Base-by-base conservation (phyloP, 2,329 filamentous ascomycete species). In the Sclerotinia subarctica region DNA sequence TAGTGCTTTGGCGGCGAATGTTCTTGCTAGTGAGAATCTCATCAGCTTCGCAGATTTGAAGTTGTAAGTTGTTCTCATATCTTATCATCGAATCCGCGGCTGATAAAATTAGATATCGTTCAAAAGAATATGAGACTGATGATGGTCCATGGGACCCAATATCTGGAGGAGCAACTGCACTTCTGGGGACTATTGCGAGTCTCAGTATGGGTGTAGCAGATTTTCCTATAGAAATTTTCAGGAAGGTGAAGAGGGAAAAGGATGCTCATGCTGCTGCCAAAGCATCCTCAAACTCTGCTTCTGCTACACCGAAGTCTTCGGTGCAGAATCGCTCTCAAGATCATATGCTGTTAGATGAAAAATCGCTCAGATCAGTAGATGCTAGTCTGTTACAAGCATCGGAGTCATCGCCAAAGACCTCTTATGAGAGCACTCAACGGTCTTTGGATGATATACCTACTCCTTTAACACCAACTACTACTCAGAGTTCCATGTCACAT, bases 181-280 rank as follows among this genome's bases (percentile, higher is more conserved):
- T 97, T 0, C 81, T 96, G n/a, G 90, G 91, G 7, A 94, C 94
- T n/a, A 82, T 95, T 58, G 88, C 90, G 35, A 90, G 86, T 51
- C 89, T 97, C 68, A 86, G 91, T 74, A 90, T 96, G 85, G 92
- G 92, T 1, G 84, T 96, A 52, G 91, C 91, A 0, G 93, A 96
- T 74, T 85, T 89, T 72, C 87, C 87, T 2, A 79, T 84, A 24
- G 84, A 87, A 69, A 77, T 88, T 6, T 86, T 87, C 77, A 84
- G 82, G 67, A 71, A 67, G 15, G 72, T 76, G 21, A 74, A 75
- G 47, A 71, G 72, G 38, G 72, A 68, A n/a, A 71, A 68, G 64
- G 68, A 69, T 58, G 70, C 54, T 49, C 60, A 59, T 46, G 68
- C 52, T 59, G 53, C 64, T 49, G 44, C 54, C 53, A 71, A 72